Evolutionary conservation across 257 asterid species (phyloP).

Genomic region (Solanum sitiens): DNA sequence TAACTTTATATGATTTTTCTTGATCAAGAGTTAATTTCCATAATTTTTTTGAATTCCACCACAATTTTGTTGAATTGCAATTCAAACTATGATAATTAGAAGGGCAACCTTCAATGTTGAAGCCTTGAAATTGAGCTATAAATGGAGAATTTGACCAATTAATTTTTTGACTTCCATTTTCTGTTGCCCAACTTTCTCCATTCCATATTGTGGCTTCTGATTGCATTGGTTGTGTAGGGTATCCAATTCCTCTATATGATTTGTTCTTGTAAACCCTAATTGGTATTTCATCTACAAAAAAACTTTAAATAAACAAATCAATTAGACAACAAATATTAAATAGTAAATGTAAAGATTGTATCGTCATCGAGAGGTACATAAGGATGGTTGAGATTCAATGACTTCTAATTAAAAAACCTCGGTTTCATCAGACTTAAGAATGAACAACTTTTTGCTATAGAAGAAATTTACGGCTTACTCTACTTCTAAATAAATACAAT

Average conservation of each 20-base stretch:
- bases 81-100: neutral
- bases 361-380: fast-evolving
- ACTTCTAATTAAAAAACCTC: neutral
- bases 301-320: neutral
- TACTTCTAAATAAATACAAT: neutral
- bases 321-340: neutral
- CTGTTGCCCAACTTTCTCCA: conserved; percentile 9
- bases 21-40: neutral
- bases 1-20: neutral
- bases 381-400: neutral
- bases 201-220: conserved; percentile 5
- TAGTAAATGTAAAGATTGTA: neutral
- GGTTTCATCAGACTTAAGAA: neutral
- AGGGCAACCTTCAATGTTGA: conserved; percentile 3
- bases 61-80: neutral
- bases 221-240: conserved; percentile 6
- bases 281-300: neutral
- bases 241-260: neutral
- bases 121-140: neutral
- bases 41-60: conserved; percentile 4
- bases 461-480: neutral
- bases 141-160: conserved; percentile 4
- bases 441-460: neutral
- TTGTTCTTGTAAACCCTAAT: conserved; percentile 1
- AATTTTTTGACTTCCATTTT: conserved; percentile 1